Evolutionary conservation across 2,329 filamentous ascomycete species (phyloP), one percentile per base, ranked within the genome.

Genomic region (Aphanocladium album): DNA sequence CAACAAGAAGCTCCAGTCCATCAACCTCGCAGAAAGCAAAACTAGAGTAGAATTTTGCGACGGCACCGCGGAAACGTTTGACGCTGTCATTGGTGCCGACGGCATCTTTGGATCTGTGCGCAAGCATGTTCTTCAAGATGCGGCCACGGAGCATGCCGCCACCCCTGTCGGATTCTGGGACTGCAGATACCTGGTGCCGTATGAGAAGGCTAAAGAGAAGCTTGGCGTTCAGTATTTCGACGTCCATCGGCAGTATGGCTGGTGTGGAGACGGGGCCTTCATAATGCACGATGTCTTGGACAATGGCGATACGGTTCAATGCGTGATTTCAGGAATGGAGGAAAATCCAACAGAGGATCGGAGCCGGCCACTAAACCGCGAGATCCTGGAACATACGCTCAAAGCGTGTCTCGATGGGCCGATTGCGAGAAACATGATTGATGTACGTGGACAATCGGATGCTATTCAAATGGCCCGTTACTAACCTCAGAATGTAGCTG

Each of bases 61-160:
- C 49, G 67, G 64, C 2, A 53, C 50, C 5, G 52, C 47, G 0
- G 60, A 62, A 6, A 43, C 50, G 1, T 65, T 65, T 35, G 61
- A 68, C 50, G 63, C 64, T 2, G 57, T 68, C 3, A 64, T 69
- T 14, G 67, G 67, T 17, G 64, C 67, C 4, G 66, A 69, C 35
- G 66, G 66, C 9, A 67, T 68, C 12, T 65, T 64, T 30, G 60
- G 66, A 37, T 37, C 54, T 0, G 66, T 67, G 7, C 63, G 65
- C 19, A 62, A 61, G 11, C 54, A 67, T 41, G 62, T 69, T 6
- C n/a, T 68, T 35, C 30, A 27, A 17, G 30, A 50, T 9, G 43
- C 0, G 3, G 45, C 25, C 7, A n/a, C 30, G 3, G 17, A 25
- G 3, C 27, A 54, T 41, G 23, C 30, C 8, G 27, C 60, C 17